Conservation (phyloP, 495 filamentous ascomycete genomes). For the Aspergillus affinis region DNA sequence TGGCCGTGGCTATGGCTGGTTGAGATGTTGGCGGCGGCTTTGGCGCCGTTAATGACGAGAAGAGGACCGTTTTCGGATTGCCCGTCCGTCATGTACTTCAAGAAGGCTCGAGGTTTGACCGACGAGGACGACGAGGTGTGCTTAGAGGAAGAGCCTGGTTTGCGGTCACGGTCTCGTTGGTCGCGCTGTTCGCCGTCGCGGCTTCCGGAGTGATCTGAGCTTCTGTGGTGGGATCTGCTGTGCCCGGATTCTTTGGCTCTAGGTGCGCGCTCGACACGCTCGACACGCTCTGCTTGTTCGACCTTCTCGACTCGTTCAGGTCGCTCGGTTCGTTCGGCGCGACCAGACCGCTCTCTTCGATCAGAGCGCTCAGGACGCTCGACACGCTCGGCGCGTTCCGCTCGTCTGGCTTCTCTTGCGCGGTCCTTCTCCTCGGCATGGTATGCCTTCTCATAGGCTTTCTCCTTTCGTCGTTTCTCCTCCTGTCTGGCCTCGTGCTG, state of each 20-base stretch:
- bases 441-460: constrained; percentile 11
- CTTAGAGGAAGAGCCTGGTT: constrained; percentile 27
- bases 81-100: constrained; percentile 43
- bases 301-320: neutral
- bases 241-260: constrained; percentile 23
- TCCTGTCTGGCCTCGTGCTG: constrained; percentile 40
- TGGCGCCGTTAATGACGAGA: constrained; percentile 36
- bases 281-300: constrained; percentile 14
- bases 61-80: constrained; percentile 37
- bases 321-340: neutral
- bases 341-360: too few relatives aligned
- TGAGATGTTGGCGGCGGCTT: constrained; percentile 32
- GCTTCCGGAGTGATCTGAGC: constrained; percentile 32
- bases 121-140: constrained; percentile 25
- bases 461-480: constrained; percentile 14
- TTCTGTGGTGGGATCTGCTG: constrained; percentile 25
- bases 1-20: constrained; percentile 34
- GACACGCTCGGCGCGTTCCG: neutral
- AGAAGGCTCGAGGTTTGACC: constrained; percentile 32
- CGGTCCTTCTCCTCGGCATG: constrained; percentile 11
- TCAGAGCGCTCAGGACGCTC: neutral
- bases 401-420: constrained; percentile 3
- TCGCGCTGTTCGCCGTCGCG: constrained; percentile 13
- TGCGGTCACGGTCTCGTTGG: constrained; percentile 17
- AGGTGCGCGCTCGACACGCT: constrained; percentile 6